These are phyloP conservation scores for Stephania japonica DNA, from an alignment of 164 flowering plant genomes.

Conservation along the genomic window DNA sequence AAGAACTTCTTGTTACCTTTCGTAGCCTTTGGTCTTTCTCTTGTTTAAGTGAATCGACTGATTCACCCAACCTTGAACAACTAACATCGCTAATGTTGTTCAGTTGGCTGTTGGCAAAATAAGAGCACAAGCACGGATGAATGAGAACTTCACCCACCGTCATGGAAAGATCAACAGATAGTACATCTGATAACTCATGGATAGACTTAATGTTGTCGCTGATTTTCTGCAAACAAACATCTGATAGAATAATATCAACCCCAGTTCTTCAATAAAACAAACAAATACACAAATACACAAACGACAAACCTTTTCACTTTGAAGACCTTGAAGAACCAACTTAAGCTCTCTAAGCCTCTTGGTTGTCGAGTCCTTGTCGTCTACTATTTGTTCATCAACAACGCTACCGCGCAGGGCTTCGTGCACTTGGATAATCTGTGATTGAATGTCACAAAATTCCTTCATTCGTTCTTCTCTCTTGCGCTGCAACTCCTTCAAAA, in stretches of 20 bases:
- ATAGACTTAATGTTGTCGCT: no score
- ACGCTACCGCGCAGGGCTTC: slow-evolving; percentile 49
- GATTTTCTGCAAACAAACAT: no score
- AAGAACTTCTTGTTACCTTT: slow-evolving; percentile 40
- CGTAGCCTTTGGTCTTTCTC: slow-evolving; percentile 66
- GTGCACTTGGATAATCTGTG: no score
- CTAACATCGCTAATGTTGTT: slow-evolving; percentile 80
- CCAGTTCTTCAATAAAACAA: no score
- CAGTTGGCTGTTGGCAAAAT: slow-evolving; percentile 25
- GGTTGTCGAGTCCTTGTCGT: slow-evolving; percentile 49
- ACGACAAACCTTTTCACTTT: slow-evolving; percentile 74
- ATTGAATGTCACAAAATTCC: no score
- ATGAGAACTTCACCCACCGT: slow-evolving; percentile 44
- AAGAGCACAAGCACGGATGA: slow-evolving; percentile 57
- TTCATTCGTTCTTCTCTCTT: slow-evolving; percentile 52
- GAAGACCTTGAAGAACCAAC: slow-evolving; percentile 54
- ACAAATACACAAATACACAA: no score
- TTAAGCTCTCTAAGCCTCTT: slow-evolving; percentile 53
- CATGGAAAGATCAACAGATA: no score
- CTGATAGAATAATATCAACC: no score
- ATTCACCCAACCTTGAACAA: slow-evolving; percentile 48
- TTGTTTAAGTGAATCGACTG: slow-evolving; percentile 41
- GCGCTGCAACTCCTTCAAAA: slow-evolving; percentile 48
- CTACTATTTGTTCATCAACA: slow-evolving; percentile 27
- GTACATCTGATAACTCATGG: no score